phyloP scores from a whole-genome alignment of 2,329 filamentous ascomycete genomes.

The Cladosporium halotolerans region DNA sequence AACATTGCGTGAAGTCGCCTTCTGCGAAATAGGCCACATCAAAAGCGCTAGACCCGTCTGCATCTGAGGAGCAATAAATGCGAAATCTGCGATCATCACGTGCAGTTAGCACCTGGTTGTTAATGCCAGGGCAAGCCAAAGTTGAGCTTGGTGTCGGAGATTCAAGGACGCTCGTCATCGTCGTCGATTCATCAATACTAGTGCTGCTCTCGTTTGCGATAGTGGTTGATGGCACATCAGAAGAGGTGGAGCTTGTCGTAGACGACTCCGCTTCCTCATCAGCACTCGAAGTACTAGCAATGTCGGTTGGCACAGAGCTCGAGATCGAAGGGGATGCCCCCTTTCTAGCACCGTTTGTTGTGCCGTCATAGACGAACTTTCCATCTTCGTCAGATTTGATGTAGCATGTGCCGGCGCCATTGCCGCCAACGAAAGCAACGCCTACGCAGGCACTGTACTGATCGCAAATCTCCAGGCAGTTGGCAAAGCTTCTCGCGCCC shows the following conservation, averaged over 20 bases:
- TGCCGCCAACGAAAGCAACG: conserved; percentile 17
- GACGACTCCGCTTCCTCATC: not conserved
- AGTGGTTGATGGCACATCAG: too few relatives aligned
- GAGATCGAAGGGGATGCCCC: not conserved
- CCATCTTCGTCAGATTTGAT: conserved; percentile 10
- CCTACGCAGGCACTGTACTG: conserved; percentile 12
- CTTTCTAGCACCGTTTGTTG: conserved; percentile 12
- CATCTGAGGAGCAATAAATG: conserved; percentile 13
- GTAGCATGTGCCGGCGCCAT: conserved; percentile 20
- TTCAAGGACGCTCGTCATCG: not conserved
- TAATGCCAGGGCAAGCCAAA: conserved; percentile 1
- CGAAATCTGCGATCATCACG: conserved; percentile 1
- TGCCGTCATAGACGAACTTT: conserved; percentile 12
- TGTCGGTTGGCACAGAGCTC: not conserved
- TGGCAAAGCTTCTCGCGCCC: conserved; percentile 15
- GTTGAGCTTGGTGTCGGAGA: not conserved
- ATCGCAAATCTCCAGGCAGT: conserved; percentile 18
- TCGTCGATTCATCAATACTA: not conserved
- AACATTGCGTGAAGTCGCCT: not conserved
- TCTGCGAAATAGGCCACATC: not conserved
- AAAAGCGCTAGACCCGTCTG: not conserved
- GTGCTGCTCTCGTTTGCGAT: too few relatives aligned
- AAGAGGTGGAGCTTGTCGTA: not conserved
- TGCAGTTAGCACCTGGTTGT: conserved; percentile 5
- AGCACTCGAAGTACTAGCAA: not conserved